phyloP scores from a whole-genome alignment of 1,284 basidiomycete genomes.

The Ceratobasidium sp. region DNA sequence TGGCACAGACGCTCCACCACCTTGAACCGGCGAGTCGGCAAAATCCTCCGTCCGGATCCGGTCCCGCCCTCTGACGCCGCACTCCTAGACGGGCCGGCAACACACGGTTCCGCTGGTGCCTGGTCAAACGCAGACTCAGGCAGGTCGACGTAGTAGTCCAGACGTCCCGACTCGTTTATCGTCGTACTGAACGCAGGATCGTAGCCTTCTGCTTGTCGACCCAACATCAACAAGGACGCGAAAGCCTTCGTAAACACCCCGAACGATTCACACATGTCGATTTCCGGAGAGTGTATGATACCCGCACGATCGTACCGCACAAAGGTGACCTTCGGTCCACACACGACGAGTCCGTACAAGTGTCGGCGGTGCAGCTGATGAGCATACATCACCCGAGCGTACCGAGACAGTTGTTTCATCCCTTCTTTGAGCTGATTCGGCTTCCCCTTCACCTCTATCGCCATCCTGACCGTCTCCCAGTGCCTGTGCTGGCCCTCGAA shows the following conservation, averaged over 20 bases:
- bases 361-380: slow-evolving; percentile 35
- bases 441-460: slow-evolving; percentile 11
- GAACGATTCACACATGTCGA: neutral
- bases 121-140: neutral
- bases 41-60: neutral
- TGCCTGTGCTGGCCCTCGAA: slow-evolving; percentile 6
- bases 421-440: neutral
- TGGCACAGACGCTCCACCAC: slow-evolving; percentile 27
- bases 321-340: slow-evolving; percentile 4
- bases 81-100: neutral
- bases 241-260: slow-evolving; percentile 14
- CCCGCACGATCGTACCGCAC: slow-evolving; percentile 26
- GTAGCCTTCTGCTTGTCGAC: neutral
- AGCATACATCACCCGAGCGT: slow-evolving; percentile 19
- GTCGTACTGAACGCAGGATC: slow-evolving; percentile 12
- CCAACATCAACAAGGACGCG: slow-evolving; percentile 10
- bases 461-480: slow-evolving; percentile 25
- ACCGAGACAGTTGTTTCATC: slow-evolving; percentile 24
- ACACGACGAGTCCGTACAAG: slow-evolving; percentile 16
- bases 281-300: slow-evolving; percentile 9
- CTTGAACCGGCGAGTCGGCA: neutral
- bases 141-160: slow-evolving; percentile 18
- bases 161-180: neutral
- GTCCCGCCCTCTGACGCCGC: neutral
- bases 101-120: neutral